Base-by-base conservation (phyloP, 1,284 basidiomycete species). In the Neonothopanus nambi region DNA sequence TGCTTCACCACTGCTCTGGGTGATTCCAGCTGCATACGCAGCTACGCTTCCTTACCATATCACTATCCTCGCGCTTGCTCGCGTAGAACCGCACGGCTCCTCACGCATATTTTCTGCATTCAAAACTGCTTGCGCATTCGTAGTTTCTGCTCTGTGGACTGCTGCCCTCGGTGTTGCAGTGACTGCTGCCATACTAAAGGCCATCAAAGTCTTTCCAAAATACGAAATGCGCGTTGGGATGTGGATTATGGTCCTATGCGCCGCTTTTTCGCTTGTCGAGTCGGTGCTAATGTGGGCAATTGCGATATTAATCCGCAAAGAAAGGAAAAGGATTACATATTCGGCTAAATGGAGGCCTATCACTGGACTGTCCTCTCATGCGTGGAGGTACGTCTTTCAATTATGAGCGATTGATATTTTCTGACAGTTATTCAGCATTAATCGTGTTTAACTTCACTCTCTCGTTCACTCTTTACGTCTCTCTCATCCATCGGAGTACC, bases 321-420 rank as follows among this genome's bases (percentile, higher is more conserved):
- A 72, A 51, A 62, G 70, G 51, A 71, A 64, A 45, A 56, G 61
- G 28, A 65, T 72, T 20, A 61, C 57, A 20, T 74, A 74, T 51
- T 62, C 61, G 6, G 68, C 68, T 65, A 68, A 64, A 53, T 75
- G 72, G 73, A 63, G 69, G 52, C 58, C 65, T n/a, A 64, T 61
- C 12, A 51, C 59, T 43, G 59, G n/a, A 44, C 35, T 53, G 49
- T n/a, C n/a, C 20, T 60, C 65, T 41, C 66, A 68, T 40, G 53
- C 57, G 5, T 74, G 70, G 72, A 71, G 70, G 71, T 73, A 28
- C 37, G 69, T 64, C 30, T 48, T 47, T 46, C 23, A 33, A 11
- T 28, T 40, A 12, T 37, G 13, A 13, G n/a, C 13, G 7, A 18
- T n/a, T 24, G 15, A 17, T 8, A 20, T 13, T 24, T 42, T 13